Base-by-base conservation (phyloP, 139 green algal genomes). In the Nannochloris sp. region DNA sequence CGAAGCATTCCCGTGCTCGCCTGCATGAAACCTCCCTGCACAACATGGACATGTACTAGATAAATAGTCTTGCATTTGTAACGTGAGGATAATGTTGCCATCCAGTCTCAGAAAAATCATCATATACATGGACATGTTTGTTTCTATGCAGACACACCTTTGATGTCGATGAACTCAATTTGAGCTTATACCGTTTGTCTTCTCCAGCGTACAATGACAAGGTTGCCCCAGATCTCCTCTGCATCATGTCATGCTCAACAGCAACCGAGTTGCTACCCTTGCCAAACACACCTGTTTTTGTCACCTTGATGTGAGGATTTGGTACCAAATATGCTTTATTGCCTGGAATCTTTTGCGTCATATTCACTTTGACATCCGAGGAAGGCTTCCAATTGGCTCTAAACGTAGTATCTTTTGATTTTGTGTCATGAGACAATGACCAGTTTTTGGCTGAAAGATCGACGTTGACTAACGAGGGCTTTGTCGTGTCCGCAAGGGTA, bases 371-470 rank as follows among this genome's bases (percentile, higher is more conserved):
- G 4, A 16, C 10, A 44, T 54, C 19, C 12, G 15, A 23, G 23
- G n/a, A 21, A 16, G 24, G 15, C 36, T 51, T 55, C 10, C 34
- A 55, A 16, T 58, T 23, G 11, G n/a, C 10, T 21, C 57, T 66
- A 16, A 66, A n/a, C 27, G n/a, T 24, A 4, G 60, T 66, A 44
- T 66, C 34, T 15, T 57, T 10, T 19, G 57, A 53, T 16, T 64
- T 19, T 25, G 46, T 54, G 7, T 54, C 46, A 54, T 54, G 46
- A 19, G 18, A 19, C n/a, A 54, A 10, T 25, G 18, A 25, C 46
- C 46, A 54, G 46, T 54, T 54, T 1, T 12, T 54, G 4, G 34
- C 34, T 11, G 34, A 40, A 40, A 40, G 34, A 11, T 40, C 34
- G 34, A 40, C 34, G 34, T 40, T 40, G 34, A 40, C 34, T 40